Base-by-base conservation (phyloP, 345 rosid genomes). In the Conringia planisiliqua region DNA sequence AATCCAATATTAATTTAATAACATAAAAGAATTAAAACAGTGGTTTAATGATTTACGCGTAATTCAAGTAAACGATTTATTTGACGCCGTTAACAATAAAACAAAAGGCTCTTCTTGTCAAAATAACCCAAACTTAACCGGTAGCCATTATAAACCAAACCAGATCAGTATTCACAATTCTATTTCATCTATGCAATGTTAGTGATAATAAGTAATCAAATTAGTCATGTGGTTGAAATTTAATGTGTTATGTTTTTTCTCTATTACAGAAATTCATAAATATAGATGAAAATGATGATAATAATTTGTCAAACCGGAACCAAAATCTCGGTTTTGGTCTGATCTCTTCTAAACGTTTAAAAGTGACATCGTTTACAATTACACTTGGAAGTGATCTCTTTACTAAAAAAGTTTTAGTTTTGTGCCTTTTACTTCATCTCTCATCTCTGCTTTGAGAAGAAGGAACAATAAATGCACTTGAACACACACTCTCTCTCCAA, bases 391-490 rank as follows among this genome's bases (percentile, higher is more conserved):
- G 18, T 29, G 39, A 39, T 67, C 27, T 18, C 29, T 27, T 54
- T 61, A 39, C 32, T 16, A 22, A 22, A 22, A 22, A 22, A 22
- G 17, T 20, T 46, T 32, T 14, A 7, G 36, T 68, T 57, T 71
- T 78, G 71, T 62, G 73, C 39, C 68, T 76, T 73, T 72, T 66
- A 79, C 78, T 77, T 75, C 60, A 32, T 73, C 73, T 77, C 80
- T 70, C 74, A 62, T 76, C 64, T 63, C 75, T 71, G 77, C 81
- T 78, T 78, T 48, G 73, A 78, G 73, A 78, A 78, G 77, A 78
- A 78, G 81, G 63, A 72, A 78, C 77, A 78, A 59, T 78, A 72
- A 72, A 78, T 71, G 81, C 81, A 65, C 40, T 78, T 71, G 58
- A 66, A 29, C 66, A 58, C 78, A 7, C 74, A 13, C 75, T 7